Percentiles rank a stretch among this genome's conserved stretches.
Conservation (phyloP, 768 basidiomycete genomes). For the Termitomyces sp. region DNA sequence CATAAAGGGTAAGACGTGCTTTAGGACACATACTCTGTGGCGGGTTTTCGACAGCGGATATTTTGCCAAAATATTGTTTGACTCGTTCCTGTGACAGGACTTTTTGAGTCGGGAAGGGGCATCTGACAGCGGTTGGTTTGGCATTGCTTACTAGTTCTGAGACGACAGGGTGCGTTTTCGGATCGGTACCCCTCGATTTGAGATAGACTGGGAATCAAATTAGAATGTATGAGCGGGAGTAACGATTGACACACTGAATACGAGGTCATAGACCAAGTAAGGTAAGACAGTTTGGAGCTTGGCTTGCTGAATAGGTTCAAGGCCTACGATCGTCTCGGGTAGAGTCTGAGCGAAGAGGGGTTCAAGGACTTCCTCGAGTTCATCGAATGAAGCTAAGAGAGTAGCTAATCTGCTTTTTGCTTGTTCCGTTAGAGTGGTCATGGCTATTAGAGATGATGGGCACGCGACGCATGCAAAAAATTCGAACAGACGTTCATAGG, state of each 20-base stretch:
- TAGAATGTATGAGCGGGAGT: constrained; percentile 2
- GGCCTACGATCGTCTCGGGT: constrained; percentile 54
- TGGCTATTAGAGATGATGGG: constrained; percentile 12
- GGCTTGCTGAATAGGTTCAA: constrained; percentile 75
- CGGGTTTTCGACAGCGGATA: constrained; percentile 67
- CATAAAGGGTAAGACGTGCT: background rate
- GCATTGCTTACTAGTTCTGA: constrained; percentile 52
- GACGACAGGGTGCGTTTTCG: constrained; percentile 70
- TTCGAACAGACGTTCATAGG: background rate
- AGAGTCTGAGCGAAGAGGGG: constrained; percentile 65
- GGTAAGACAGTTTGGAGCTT: constrained; percentile 75
- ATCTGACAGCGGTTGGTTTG: background rate
- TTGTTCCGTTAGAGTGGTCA: constrained; percentile 42
- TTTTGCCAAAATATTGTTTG: constrained; percentile 78
- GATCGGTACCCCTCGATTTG: constrained; percentile 74
- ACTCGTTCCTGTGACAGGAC: constrained; percentile 54
- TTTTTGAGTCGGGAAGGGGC: background rate
- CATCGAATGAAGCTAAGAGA: constrained; percentile 55
- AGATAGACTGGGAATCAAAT: constrained; percentile 56
- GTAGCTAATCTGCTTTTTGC: constrained; percentile 41
- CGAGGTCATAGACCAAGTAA: constrained; percentile 79
- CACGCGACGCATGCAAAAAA: constrained; percentile 9
- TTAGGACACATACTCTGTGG: constrained; percentile 39
- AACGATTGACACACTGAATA: constrained; percentile 58
- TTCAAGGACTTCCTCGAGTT: constrained; percentile 60